These are phyloP conservation scores for Orbilia brochopaga DNA, from an alignment of 2,329 filamentous ascomycete genomes.

Conservation along the genomic window DNA sequence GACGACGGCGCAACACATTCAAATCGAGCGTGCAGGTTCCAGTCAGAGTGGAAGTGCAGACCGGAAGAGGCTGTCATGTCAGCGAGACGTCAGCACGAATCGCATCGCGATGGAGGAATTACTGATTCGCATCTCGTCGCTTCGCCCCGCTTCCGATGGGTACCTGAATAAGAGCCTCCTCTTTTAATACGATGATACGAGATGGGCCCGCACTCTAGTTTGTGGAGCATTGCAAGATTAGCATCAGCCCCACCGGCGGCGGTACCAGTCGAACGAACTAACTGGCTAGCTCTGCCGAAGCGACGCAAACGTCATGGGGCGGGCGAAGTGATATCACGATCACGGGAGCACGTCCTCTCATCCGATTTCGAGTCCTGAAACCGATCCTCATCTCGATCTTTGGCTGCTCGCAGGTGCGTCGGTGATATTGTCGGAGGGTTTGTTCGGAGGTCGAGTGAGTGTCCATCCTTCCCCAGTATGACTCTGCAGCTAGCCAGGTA, in stretches of 20 bases:
- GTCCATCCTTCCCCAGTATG: neutral
- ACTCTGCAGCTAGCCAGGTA: neutral
- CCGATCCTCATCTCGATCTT: neutral
- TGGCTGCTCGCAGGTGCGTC: constrained; percentile 2
- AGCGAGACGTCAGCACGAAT: too few relatives aligned
- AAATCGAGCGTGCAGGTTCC: too few relatives aligned
- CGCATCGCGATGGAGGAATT: constrained; percentile 36
- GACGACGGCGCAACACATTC: too few relatives aligned
- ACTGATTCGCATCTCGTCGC: constrained; percentile 31
- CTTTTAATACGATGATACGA: neutral
- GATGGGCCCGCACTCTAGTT: constrained; percentile 5
- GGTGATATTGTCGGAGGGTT: too few relatives aligned
- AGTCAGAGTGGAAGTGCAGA: too few relatives aligned
- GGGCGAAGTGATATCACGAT: constrained; percentile 49
- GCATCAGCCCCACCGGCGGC: constrained; percentile 27
- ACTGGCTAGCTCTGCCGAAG: constrained; percentile 15
- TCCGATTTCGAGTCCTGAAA: neutral
- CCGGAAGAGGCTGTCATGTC: too few relatives aligned
- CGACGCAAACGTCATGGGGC: constrained; percentile 49
- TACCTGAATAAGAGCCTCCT: constrained; percentile 11
- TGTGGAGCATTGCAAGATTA: constrained; percentile 24
- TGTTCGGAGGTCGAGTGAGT: neutral
- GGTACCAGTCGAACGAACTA: too few relatives aligned
- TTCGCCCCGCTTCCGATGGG: constrained; percentile 37
- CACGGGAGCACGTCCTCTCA: constrained; percentile 40